Conservation (phyloP, 202 grass and related monocot genomes). For the Elaeis oleifera region DNA sequence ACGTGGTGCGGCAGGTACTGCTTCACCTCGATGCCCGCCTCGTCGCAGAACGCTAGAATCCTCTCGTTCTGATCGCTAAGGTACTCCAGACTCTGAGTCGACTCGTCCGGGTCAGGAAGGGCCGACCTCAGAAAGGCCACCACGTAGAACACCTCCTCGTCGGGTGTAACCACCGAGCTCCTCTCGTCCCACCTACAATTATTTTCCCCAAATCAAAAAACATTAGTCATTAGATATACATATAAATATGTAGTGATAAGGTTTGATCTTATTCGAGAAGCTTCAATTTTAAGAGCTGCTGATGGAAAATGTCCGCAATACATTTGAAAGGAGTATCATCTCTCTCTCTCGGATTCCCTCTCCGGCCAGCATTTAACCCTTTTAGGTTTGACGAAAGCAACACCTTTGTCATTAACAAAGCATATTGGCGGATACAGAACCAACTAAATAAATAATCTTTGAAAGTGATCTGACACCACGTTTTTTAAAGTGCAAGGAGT, state of each 20-base stretch:
- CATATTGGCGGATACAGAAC: no score
- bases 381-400: constrained; percentile 26
- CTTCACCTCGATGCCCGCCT: constrained; percentile 24
- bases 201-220: no score
- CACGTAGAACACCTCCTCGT: constrained; percentile 45
- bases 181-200: constrained; percentile 6
- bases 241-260: neutral
- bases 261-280: neutral
- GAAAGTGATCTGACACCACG: no score
- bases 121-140: constrained; percentile 35
- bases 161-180: constrained; percentile 7
- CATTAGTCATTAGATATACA: no score
- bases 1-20: constrained; percentile 47
- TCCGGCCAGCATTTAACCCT: neutral
- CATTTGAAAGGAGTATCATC: no score
- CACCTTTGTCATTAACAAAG: no score
- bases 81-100: neutral
- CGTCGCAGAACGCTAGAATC: constrained; percentile 26
- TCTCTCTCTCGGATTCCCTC: constrained; percentile 12
- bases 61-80: constrained; percentile 26
- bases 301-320: neutral
- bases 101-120: neutral
- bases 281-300: neutral
- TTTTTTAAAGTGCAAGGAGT: no score
- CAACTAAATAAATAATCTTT: no score